phyloP scores from a whole-genome alignment of 129 eudicot species.

The Solidago caesia region DNA sequence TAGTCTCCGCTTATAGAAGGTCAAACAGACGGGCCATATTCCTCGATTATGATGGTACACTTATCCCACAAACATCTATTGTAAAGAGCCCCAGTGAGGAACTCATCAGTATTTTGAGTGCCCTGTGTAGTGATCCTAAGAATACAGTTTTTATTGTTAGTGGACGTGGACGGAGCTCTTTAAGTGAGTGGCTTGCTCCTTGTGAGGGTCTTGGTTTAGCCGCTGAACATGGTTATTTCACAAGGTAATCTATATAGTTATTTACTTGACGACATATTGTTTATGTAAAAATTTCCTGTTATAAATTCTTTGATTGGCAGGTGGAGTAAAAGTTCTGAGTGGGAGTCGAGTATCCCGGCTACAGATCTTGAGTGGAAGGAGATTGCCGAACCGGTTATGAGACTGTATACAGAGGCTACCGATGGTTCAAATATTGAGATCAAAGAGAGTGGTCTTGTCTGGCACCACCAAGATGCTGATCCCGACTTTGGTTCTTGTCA shows the following conservation, averaged over 20 bases:
- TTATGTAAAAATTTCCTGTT: not conserved
- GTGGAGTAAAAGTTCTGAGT: conserved; percentile 54
- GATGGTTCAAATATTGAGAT: conserved; percentile 78
- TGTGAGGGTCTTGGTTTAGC: conserved; percentile 74
- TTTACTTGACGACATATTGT: not conserved
- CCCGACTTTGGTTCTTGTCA: conserved; percentile 84
- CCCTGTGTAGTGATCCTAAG: conserved; percentile 68
- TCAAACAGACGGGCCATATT: conserved; percentile 71
- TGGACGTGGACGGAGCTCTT: conserved; percentile 65
- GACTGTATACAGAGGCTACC: conserved; percentile 68
- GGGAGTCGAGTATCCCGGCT: conserved; percentile 48
- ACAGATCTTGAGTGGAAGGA: conserved; percentile 73
- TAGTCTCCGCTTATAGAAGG: conserved; percentile 59
- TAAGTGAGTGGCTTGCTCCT: conserved; percentile 75
- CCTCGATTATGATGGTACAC: conserved; percentile 81
- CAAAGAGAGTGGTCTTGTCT: conserved; percentile 83
- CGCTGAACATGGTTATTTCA: conserved; percentile 83
- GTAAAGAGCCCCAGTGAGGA: conserved; percentile 57
- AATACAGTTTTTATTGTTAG: conserved; percentile 80
- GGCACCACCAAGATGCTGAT: conserved; percentile 87
- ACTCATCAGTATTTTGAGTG: conserved; percentile 45
- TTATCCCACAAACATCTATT: conserved; percentile 58
- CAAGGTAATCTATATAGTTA: conserved; percentile 40
- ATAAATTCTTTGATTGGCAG: conserved; percentile 28
- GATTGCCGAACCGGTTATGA: conserved; percentile 75